Base-by-base conservation (phyloP, 495 filamentous ascomycete genomes). In the Podospora fimiseda region DNA sequence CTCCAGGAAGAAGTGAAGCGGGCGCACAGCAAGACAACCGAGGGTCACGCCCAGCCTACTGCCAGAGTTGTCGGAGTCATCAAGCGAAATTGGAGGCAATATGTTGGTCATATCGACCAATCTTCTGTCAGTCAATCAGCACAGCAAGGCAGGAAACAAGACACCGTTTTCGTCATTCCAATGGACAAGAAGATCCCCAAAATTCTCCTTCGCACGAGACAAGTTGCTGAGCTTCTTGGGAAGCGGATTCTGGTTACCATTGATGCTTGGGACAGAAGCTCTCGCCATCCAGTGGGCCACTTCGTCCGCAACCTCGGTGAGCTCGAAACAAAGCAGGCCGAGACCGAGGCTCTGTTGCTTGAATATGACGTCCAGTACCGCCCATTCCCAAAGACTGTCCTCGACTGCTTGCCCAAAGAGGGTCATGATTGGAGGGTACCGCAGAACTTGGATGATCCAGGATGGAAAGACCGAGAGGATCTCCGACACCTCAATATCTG, bases 121-220 rank as follows among this genome's bases (percentile, higher is more conserved):
- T 87, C 83, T 13, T 95, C 94, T 13, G 86, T 89, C 36, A 81
- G 85, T 48, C 78, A 85, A 15, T 78, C 82, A 16, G 75, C 73
- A 4, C 84, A 79, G 38, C 81, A 90, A 51, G 86, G 88, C 33
- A 77, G 90, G 22, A 84, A 83, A 52, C 92, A 95, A 60, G 90
- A 97, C 65, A 92, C 78, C 20, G 88, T 98, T 9, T 97, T 98
- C 63, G 75, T 98, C 3, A 79, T 96, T 30, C 90, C 94, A 2
- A 97, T 98, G 94, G 90, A 97, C 69, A 97, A 94, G 71, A 82
- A 87, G 47, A 87, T 98, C 21, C 93, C 93, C 0, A 98, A 96
- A 71, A 97, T 98, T 55, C 81, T 91, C 52, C 74, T 98, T 42
- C 85, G 89, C 20, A 97, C 93, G 18, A 79, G 93, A 23, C 94